Conservation (phyloP, 2,329 filamentous ascomycete genomes). For the Fusarium xyrophilum region DNA sequence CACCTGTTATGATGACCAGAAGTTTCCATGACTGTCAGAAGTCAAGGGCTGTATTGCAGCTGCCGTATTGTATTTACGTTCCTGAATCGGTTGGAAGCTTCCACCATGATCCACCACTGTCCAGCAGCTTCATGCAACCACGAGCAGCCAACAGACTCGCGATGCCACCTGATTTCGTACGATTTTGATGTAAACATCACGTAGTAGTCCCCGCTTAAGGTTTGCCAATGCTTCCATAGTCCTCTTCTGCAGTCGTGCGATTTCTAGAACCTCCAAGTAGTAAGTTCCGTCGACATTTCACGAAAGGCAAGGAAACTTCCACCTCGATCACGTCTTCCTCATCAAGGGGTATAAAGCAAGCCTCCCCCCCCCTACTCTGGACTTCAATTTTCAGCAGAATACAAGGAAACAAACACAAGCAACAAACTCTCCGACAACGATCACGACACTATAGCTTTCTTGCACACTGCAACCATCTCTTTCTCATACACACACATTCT, state of each 20-base stretch:
- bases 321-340: slow-evolving; percentile 5
- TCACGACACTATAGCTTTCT: slow-evolving; percentile 6
- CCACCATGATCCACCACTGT: slow-evolving; percentile 31
- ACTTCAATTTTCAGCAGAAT: slow-evolving; percentile 41
- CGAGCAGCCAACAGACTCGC: slow-evolving; percentile 6
- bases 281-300: slow-evolving; percentile 26
- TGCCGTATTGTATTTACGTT: not conserved
- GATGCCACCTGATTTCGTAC: slow-evolving; percentile 9
- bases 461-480: slow-evolving; percentile 39
- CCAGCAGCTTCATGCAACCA: slow-evolving; percentile 28
- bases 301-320: slow-evolving; percentile 27
- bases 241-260: slow-evolving; percentile 15
- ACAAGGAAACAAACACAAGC: slow-evolving; percentile 38
- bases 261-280: slow-evolving; percentile 39
- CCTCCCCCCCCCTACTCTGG: slow-evolving; percentile 10
- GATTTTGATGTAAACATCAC: slow-evolving; percentile 25
- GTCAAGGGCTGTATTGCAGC: not conserved
- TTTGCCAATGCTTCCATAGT: slow-evolving; percentile 16
- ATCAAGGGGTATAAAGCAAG: slow-evolving; percentile 44
- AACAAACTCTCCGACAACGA: slow-evolving; percentile 10
- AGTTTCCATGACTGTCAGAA: not conserved
- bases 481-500: slow-evolving; percentile 26
- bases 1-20: not conserved
- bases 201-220: not conserved
- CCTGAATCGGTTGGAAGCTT: slow-evolving; percentile 28